phyloP scores from a whole-genome alignment of 495 filamentous ascomycete genomes.

The Penicillium turbatum region DNA sequence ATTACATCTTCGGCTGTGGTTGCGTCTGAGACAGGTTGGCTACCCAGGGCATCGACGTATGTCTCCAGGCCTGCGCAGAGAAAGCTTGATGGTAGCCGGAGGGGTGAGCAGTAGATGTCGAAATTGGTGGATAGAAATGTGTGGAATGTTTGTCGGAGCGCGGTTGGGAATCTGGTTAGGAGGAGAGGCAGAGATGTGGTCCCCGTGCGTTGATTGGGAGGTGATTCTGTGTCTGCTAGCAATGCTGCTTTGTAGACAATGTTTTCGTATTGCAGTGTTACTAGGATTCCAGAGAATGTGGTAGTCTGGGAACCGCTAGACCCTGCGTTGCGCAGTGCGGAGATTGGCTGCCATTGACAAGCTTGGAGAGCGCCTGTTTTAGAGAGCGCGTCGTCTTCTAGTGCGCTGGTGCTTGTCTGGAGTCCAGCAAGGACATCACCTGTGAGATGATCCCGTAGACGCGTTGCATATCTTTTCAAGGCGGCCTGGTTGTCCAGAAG shows the following conservation, averaged over 20 bases:
- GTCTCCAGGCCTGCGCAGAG: conserved; percentile 31
- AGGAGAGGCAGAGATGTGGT: conserved; percentile 51
- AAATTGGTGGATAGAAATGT: conserved; percentile 49
- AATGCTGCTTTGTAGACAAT: conserved; percentile 46
- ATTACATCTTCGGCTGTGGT: conserved; percentile 28
- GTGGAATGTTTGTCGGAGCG: conserved; percentile 48
- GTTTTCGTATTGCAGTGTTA: conserved; percentile 50
- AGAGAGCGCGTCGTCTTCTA: conserved; percentile 38
- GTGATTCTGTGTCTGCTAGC: conserved; percentile 19
- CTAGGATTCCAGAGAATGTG: conserved; percentile 35
- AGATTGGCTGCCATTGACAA: conserved; percentile 46
- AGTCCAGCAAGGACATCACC: conserved; percentile 48
- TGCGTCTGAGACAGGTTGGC: background rate
- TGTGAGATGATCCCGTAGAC: conserved; percentile 50
- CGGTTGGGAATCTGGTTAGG: conserved; percentile 47
- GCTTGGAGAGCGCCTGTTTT: conserved; percentile 43
- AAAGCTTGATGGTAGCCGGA: conserved; percentile 40
- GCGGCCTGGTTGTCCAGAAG: conserved; percentile 35
- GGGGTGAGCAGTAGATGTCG: conserved; percentile 43
- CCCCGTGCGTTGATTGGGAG: conserved; percentile 11
- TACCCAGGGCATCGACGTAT: conserved; percentile 25
- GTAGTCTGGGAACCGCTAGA: background rate
- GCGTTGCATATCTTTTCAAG: conserved; percentile 45
- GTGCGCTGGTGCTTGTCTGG: conserved; percentile 27
- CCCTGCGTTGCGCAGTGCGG: conserved; percentile 5